Evolutionary conservation across 495 filamentous ascomycete genomes (phyloP).

Genomic region (Penicillium ochrochloron): DNA sequence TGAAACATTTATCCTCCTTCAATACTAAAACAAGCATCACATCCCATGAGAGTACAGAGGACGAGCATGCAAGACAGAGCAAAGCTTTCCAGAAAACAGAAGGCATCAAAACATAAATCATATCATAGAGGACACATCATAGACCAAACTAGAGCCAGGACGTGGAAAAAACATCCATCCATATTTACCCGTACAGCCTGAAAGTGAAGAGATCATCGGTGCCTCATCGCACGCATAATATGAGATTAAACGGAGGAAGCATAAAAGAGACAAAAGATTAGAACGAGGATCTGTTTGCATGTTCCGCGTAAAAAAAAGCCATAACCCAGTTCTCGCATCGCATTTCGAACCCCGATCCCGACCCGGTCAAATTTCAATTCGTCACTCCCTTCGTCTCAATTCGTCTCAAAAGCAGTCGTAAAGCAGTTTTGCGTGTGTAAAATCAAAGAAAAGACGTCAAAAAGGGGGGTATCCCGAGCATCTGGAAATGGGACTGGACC

Average conservation of each 20-base stretch:
- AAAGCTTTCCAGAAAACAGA: background rate
- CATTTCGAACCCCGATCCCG: conserved; percentile 13
- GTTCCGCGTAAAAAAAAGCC: conserved; percentile 7
- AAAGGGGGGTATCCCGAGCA: conserved; percentile 20
- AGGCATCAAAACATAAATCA: background rate
- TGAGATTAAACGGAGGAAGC: conserved; percentile 1
- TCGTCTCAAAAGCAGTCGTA: conserved; percentile 19
- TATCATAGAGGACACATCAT: conserved; percentile 14
- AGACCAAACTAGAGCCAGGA: conserved; percentile 18
- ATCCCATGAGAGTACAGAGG: conserved; percentile 3
- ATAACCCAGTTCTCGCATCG: conserved; percentile 17
- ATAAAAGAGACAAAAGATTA: conserved; percentile 14
- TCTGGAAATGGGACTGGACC: conserved; percentile 4
- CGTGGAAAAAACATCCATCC: background rate
- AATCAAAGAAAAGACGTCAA: conserved; percentile 15
- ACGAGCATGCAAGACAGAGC: background rate
- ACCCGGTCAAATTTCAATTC: conserved; percentile 14
- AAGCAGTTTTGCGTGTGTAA: conserved; percentile 13
- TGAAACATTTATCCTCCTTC: conserved; percentile 6
- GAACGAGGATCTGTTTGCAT: conserved; percentile 7
- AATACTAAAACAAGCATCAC: conserved; percentile 11
- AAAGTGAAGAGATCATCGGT: background rate
- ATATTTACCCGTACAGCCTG: conserved; percentile 7
- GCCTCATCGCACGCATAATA: conserved; percentile 10
- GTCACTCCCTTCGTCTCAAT: conserved; percentile 21